Evolutionary conservation across 192 early-diverging fungal species (phyloP), one percentile per base, ranked within the genome.

Genomic region (Backusella luteola): DNA sequence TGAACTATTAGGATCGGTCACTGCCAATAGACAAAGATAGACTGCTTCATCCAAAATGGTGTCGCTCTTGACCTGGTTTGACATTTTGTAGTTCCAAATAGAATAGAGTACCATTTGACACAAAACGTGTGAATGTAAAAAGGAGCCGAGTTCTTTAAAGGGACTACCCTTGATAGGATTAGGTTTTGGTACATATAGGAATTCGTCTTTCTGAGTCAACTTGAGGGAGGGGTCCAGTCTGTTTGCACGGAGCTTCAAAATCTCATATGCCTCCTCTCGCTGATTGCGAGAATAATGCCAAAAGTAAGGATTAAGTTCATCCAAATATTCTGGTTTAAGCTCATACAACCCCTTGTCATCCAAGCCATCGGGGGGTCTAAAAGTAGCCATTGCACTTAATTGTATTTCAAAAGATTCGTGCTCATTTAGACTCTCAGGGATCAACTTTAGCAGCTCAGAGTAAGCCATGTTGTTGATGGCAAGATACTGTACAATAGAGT

Each of bases 221-320:
- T 84, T 86, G 4, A 82, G 63, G 6, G 34, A 21, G 4, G 73
- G 73, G 34, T 69, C 32, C 11, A 49, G 21, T 21, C 66, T 42
- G 29, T 76, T 81, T 35, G 42, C 38, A 17, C 52, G 66, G 19
- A 78, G 88, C 69, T 86, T 90, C 72, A 96, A 83, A 53, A 90
- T 87, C 39, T 92, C 92, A 75, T 96, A 95, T 0, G 95, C 89
- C 69, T 96, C 95, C 71, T 94, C 96, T 6, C 95, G 90, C 80
- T 97, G 93, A 76, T 97, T 96, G 17, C 94, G 89, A 26, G 92
- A 89, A 81, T 95, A 98, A 80, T 98, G 96, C 76, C 93, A 93
- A 81, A 96, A 99, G 85, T 94, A 98, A 9, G 95, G 95, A 71
- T 99, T 93, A 6, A 97, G 93, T 41, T 98, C 92, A 67, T 89